Evolutionary conservation across 495 filamentous ascomycete genomes (phyloP).

Genomic region (Cenococcum geophilum): DNA sequence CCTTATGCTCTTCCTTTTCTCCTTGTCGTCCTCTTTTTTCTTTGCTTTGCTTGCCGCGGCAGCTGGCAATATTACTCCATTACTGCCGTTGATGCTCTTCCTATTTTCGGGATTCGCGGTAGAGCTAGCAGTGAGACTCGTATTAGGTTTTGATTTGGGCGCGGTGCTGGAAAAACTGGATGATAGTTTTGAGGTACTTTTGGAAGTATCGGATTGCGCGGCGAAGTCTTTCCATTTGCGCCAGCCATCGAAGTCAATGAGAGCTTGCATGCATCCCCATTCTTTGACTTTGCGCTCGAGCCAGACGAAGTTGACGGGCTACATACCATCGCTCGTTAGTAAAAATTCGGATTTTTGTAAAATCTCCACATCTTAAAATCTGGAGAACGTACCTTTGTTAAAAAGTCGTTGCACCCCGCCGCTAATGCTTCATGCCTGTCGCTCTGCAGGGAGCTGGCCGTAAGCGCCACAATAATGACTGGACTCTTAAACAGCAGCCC

Average conservation of each 20-base stretch:
- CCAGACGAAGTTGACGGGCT: slow-evolving; percentile 98
- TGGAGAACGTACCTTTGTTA: slow-evolving; percentile 74
- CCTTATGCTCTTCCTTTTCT: slow-evolving; percentile 28
- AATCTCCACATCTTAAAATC: slow-evolving; percentile 2
- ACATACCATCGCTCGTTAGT: slow-evolving; percentile 21
- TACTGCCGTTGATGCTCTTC: slow-evolving; percentile 5
- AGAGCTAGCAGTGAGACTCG: slow-evolving; percentile 14
- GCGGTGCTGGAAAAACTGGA: slow-evolving; percentile 25
- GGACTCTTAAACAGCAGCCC: slow-evolving; percentile 83
- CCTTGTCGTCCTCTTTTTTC: slow-evolving; percentile 21
- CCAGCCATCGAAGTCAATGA: slow-evolving; percentile 99
- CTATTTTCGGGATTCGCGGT: slow-evolving; percentile 6
- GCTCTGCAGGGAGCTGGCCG: slow-evolving; percentile 85
- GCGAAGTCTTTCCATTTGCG: slow-evolving; percentile 83
- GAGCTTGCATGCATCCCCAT: slow-evolving; percentile 99
- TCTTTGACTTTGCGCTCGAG: slow-evolving; percentile 95
- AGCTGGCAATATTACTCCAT: slow-evolving; percentile 7
- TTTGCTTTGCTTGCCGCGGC: slow-evolving; percentile 7
- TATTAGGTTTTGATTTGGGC: slow-evolving; percentile 8
- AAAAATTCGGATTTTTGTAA: neutral
- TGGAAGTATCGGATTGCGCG: slow-evolving; percentile 17
- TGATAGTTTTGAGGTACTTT: slow-evolving; percentile 25
- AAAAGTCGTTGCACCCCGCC: slow-evolving; percentile 95
- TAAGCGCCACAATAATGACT: slow-evolving; percentile 96
- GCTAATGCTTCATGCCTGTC: slow-evolving; percentile 92